Evolutionary conservation across 2,329 filamentous ascomycete genomes (phyloP), one percentile per base, ranked within the genome.

Genomic region (Neopestalotiopsis sp.): DNA sequence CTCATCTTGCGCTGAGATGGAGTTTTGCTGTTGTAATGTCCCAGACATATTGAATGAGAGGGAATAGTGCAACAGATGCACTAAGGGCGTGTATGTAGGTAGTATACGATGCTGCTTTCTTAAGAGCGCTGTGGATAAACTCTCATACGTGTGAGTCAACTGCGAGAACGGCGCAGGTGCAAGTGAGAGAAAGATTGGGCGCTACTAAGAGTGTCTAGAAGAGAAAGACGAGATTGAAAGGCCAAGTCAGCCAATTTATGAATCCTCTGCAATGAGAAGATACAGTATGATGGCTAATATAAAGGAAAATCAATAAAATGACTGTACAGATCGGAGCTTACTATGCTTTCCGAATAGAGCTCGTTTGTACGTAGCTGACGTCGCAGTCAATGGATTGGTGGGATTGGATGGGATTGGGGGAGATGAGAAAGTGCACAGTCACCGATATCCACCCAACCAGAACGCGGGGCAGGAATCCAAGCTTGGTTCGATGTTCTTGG

Each of bases 1-100:
- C 69, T 75, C 72, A 63, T 75, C 66, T 65, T 75, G 70, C 66
- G 67, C 72, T 20, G 69, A 45, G 14, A 72, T 67, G 17, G 71
- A 70, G 14, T 69, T 60, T 12, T 70, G 68, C 38, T 74, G 73
- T 7, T 68, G 61, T 32, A 66, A 45, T 24, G 57, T 67, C 34
- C 65, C 65, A 45, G 65, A 32, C 65, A 67, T 67, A 17, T 32
- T 45, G 52, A 32, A 7, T 12, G 9, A 13, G 14, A 32, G 24
- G 24, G 30, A 30, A 3, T 5, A 10, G 34, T 28, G 10, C 34
- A 7, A 34, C n/a, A 17, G 59, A 30, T 17, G 13, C 24, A 30
- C 4, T 14, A 30, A 4, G 57, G 30, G 30, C 10, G 24, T 7
- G 34, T 38, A 38, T 38, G 34, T 38, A 38, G 24, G 34, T 38